phyloP scores from a whole-genome alignment of 257 asterid genomes.

The Lithospermum erythrorhizon region DNA sequence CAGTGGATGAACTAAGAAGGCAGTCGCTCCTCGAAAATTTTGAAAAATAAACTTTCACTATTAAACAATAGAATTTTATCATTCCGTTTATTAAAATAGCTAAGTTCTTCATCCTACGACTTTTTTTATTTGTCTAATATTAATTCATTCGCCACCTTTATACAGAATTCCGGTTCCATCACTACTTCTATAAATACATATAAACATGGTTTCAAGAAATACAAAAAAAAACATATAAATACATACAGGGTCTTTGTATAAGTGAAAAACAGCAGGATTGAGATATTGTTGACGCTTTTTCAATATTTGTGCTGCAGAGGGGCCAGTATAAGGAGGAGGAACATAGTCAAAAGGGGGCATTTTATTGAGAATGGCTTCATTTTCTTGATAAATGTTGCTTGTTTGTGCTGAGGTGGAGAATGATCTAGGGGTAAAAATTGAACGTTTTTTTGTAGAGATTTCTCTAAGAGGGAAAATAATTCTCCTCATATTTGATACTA shows the following conservation, averaged over 20 bases:
- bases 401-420: slow-evolving; percentile 17
- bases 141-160: too few relatives aligned
- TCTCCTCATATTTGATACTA: slow-evolving; percentile 21
- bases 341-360: slow-evolving; percentile 86
- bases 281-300: slow-evolving; percentile 50
- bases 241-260: slow-evolving; percentile 55
- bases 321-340: slow-evolving; percentile 84
- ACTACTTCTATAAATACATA: too few relatives aligned
- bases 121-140: too few relatives aligned
- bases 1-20: too few relatives aligned
- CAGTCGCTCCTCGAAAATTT: too few relatives aligned
- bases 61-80: too few relatives aligned
- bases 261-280: slow-evolving; percentile 81
- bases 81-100: too few relatives aligned
- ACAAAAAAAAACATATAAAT: too few relatives aligned
- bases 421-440: slow-evolving; percentile 6
- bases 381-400: slow-evolving; percentile 12
- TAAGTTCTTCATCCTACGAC: too few relatives aligned
- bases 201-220: too few relatives aligned
- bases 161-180: too few relatives aligned
- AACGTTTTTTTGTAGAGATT: slow-evolving; percentile 11
- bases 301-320: slow-evolving; percentile 55
- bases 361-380: slow-evolving; percentile 33
- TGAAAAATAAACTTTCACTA: too few relatives aligned
- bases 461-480: slow-evolving; percentile 19